Conservation (phyloP, 2,329 filamentous ascomycete genomes). For the Rhinocladiella mackenziei region DNA sequence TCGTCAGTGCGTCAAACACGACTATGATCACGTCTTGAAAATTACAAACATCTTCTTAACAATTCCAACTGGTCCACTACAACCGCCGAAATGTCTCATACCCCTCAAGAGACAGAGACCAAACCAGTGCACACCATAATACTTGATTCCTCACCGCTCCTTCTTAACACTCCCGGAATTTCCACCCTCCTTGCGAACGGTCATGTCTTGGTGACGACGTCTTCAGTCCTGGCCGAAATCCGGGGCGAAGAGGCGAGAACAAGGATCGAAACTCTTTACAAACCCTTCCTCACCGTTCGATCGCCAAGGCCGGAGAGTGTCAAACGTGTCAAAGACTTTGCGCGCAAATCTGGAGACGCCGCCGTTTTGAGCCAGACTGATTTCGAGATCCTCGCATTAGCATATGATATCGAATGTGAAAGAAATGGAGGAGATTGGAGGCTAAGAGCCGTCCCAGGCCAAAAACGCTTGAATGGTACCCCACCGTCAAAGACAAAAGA, state of each 20-base stretch:
- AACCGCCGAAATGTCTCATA: no score
- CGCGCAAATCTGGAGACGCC: conserved; percentile 82
- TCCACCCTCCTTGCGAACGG: conserved; percentile 76
- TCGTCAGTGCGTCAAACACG: no score
- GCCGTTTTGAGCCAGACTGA: conserved; percentile 84
- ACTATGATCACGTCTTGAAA: no score
- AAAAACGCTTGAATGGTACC: conserved; percentile 71
- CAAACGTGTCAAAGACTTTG: conserved; percentile 76
- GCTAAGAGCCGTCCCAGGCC: conserved; percentile 70
- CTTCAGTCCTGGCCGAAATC: conserved; percentile 82
- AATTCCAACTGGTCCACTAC: no score
- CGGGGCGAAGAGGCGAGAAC: conserved; percentile 74
- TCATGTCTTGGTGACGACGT: conserved; percentile 75
- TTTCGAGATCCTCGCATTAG: conserved; percentile 81
- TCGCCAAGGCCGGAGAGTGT: conserved; percentile 72
- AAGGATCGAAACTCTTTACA: conserved; percentile 76
- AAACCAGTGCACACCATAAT: conserved; percentile 80
- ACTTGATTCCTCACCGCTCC: conserved; percentile 85
- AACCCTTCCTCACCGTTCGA: conserved; percentile 78
- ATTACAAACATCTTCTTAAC: no score
- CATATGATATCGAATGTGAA: conserved; percentile 93
- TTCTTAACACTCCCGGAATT: conserved; percentile 84
- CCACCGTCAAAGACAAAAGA: conserved; percentile 45
- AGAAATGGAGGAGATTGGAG: conserved; percentile 86
- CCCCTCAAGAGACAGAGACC: no score